phyloP scores from a whole-genome alignment of 768 basidiomycete species.

The Lactarius psammicola region DNA sequence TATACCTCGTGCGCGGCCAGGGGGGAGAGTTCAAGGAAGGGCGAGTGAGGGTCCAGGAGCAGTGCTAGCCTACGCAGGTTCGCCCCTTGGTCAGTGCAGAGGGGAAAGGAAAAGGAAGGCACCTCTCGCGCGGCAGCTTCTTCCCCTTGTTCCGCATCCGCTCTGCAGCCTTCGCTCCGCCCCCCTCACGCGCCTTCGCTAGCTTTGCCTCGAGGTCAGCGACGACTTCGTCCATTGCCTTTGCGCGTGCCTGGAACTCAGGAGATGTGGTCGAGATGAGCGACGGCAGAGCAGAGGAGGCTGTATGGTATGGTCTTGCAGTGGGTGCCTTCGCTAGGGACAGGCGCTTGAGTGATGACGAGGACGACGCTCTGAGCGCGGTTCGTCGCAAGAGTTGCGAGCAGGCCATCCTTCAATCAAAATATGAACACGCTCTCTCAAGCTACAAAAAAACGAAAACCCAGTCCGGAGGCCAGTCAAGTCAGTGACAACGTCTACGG shows the following conservation, averaged over 20 bases:
- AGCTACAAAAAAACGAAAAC: not conserved
- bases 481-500: not conserved
- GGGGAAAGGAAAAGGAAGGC: conserved; percentile 26
- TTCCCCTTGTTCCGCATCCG: conserved; percentile 78
- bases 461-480: not conserved
- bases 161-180: conserved; percentile 70
- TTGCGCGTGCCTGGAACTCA: conserved; percentile 65
- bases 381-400: conserved; percentile 3
- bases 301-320: conserved; percentile 54
- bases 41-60: conserved; percentile 80
- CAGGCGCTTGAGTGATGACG: not conserved
- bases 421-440: not conserved
- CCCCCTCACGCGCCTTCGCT: conserved; percentile 62
- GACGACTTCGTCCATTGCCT: conserved; percentile 69
- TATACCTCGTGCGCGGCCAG: conserved; percentile 90
- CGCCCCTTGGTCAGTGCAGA: not conserved
- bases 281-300: conserved; percentile 60
- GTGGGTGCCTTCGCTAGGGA: not conserved
- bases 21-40: conserved; percentile 85
- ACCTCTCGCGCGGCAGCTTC: conserved; percentile 83
- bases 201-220: conserved; percentile 60
- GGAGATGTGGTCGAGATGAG: conserved; percentile 64
- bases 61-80: conserved; percentile 36
- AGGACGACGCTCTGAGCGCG: not conserved
- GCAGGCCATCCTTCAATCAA: conserved; percentile 1